Conservation (phyloP, 2,329 filamentous ascomycete genomes). For the Aureobasidium pullulans region DNA sequence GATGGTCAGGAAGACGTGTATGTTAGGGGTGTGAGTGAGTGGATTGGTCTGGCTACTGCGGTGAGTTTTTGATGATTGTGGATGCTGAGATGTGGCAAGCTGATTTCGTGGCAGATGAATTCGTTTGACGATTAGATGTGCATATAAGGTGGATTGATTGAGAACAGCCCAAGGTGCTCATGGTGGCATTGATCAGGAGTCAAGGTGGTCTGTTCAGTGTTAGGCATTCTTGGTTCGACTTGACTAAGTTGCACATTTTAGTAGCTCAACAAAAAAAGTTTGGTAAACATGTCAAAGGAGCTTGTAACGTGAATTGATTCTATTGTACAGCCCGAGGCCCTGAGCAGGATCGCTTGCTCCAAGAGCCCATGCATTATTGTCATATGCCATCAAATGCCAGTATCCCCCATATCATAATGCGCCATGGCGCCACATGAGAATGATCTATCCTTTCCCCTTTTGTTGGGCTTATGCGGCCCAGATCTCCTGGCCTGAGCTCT, state of each 20-base stretch:
- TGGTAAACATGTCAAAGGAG: neutral
- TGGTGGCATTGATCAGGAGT: neutral
- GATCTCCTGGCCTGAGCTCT: conserved; percentile 85
- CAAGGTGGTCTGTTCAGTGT: neutral
- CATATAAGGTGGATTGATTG: too few species aligned
- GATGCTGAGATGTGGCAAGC: neutral
- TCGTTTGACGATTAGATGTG: neutral
- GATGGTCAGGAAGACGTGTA: conserved; percentile 60
- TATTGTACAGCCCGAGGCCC: conserved; percentile 7
- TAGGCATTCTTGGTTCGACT: too few species aligned
- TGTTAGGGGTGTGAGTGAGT: conserved; percentile 69
- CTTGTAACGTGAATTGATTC: conserved; percentile 1
- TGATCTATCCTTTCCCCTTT: neutral
- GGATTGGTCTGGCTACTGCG: conserved; percentile 65
- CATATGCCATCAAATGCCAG: conserved; percentile 12
- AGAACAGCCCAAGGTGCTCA: neutral
- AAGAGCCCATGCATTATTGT: conserved; percentile 2
- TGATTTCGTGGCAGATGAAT: neutral
- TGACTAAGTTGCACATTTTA: neutral
- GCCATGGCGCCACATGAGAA: conserved; percentile 4
- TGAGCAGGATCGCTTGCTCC: neutral
- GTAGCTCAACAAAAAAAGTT: neutral
- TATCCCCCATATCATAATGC: conserved; percentile 1
- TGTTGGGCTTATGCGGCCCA: conserved; percentile 62
- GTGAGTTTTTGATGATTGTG: conserved; percentile 38